Percentiles rank a stretch among this genome's conserved stretches.
These are phyloP conservation scores for Emydomyces testavorans DNA, from an alignment of 2,329 filamentous ascomycete genomes.

Conservation along the genomic window DNA sequence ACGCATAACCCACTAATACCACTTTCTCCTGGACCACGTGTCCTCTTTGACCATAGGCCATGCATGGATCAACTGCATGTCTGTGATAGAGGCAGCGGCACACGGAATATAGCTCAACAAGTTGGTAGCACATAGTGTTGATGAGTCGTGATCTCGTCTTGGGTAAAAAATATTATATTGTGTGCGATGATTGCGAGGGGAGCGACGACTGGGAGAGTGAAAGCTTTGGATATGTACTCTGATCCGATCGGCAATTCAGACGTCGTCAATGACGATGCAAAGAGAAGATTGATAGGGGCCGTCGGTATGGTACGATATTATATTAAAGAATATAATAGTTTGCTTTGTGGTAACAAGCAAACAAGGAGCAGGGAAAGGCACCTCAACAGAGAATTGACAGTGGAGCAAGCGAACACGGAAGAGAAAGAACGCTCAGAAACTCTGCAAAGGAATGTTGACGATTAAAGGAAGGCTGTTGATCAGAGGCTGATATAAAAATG, in stretches of 20 bases:
- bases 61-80: slow-evolving; percentile 74
- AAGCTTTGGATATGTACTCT: background rate
- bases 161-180: background rate
- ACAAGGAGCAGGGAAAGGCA: slow-evolving; percentile 4
- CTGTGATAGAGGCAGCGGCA: slow-evolving; percentile 82
- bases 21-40: slow-evolving; percentile 62
- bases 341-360: slow-evolving; percentile 13
- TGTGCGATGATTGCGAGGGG: background rate
- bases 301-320: slow-evolving; percentile 5
- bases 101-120: slow-evolving; percentile 74
- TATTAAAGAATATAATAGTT: slow-evolving; percentile 9
- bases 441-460: background rate
- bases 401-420: background rate
- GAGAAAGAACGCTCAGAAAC: slow-evolving; percentile 6
- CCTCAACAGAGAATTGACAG: background rate
- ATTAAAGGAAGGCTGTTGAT: background rate
- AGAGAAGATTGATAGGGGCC: background rate
- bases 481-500: background rate
- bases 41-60: slow-evolving; percentile 59
- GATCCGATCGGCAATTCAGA: background rate
- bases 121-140: slow-evolving; percentile 67
- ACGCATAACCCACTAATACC: slow-evolving; percentile 74
- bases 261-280: background rate
- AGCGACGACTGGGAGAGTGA: background rate
- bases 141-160: background rate